These are phyloP conservation scores for Russula brevipes DNA, from an alignment of 768 basidiomycete species.

Conservation along the genomic window DNA sequence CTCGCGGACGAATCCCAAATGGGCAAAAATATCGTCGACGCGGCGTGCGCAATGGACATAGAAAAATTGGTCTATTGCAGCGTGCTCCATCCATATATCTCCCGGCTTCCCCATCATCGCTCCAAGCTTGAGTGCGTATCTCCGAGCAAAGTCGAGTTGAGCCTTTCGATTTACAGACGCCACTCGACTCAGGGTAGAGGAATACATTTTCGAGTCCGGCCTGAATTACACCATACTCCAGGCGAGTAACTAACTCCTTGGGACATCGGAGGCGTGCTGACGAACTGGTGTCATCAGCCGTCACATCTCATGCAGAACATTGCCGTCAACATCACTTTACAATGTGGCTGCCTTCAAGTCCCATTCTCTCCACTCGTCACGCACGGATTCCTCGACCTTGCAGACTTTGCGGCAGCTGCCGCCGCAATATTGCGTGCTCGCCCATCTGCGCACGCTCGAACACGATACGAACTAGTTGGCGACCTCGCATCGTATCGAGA, in stretches of 20 bases:
- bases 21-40: conserved; percentile 25
- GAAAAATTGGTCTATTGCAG: conserved; percentile 23
- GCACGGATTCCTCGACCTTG: conserved; percentile 35
- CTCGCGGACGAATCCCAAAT: conserved; percentile 14
- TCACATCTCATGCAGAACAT: conserved; percentile 36
- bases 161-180: not conserved
- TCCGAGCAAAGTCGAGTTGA: not conserved
- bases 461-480: conserved; percentile 35
- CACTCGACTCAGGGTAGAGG: conserved; percentile 30
- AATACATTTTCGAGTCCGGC: conserved; percentile 36
- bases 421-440: conserved; percentile 30
- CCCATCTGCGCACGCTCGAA: conserved; percentile 31
- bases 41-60: conserved; percentile 22
- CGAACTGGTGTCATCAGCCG: conserved; percentile 26
- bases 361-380: conserved; percentile 28
- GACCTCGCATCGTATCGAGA: conserved; percentile 31
- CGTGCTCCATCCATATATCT: conserved; percentile 24
- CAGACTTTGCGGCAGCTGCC: conserved; percentile 31
- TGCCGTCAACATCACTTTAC: conserved; percentile 19
- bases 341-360: conserved; percentile 23
- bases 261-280: not conserved
- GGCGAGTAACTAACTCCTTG: conserved; percentile 14
- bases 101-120: conserved; percentile 21
- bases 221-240: conserved; percentile 37
- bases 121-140: conserved; percentile 22